These are phyloP conservation scores for Yueomyces sp. DNA, from an alignment of 1,139 yeast species.

Conservation along the genomic window DNA sequence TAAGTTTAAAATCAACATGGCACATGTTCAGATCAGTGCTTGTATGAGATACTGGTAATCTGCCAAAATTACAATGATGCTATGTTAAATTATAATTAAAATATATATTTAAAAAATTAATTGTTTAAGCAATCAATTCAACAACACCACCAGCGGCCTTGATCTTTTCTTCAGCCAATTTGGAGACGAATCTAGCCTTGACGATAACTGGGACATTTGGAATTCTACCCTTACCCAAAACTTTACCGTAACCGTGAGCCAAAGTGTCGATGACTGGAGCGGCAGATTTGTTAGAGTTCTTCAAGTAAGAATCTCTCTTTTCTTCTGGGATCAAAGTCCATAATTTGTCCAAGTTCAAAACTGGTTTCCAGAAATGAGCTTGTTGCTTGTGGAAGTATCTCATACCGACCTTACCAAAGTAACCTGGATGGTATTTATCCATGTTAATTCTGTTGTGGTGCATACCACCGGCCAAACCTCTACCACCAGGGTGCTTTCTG, in stretches of 20 bases:
- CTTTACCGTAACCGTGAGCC: slow-evolving; percentile 99
- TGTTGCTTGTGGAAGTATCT: slow-evolving; percentile 98
- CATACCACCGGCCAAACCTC: slow-evolving; percentile 99
- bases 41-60: no score
- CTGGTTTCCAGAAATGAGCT: slow-evolving; percentile 97
- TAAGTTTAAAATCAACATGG: slow-evolving; percentile 16
- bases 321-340: slow-evolving; percentile 95
- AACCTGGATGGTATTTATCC: slow-evolving; percentile 99
- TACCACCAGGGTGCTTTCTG: slow-evolving; percentile 99
- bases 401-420: slow-evolving; percentile 99
- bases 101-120: neutral
- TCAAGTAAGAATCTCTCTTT: slow-evolving; percentile 89
- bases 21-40: neutral
- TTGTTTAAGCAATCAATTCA: slow-evolving; percentile 90
- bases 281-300: slow-evolving; percentile 73
- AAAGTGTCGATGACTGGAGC: slow-evolving; percentile 99
- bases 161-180: slow-evolving; percentile 99
- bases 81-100: neutral
- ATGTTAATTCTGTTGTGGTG: slow-evolving; percentile 99
- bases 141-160: slow-evolving; percentile 99
- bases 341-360: slow-evolving; percentile 95
- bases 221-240: slow-evolving; percentile 97
- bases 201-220: slow-evolving; percentile 98
- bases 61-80: no score
- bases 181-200: slow-evolving; percentile 98